Conservation (phyloP, 331 rosid species). For the Erythrophleum ivorense region DNA sequence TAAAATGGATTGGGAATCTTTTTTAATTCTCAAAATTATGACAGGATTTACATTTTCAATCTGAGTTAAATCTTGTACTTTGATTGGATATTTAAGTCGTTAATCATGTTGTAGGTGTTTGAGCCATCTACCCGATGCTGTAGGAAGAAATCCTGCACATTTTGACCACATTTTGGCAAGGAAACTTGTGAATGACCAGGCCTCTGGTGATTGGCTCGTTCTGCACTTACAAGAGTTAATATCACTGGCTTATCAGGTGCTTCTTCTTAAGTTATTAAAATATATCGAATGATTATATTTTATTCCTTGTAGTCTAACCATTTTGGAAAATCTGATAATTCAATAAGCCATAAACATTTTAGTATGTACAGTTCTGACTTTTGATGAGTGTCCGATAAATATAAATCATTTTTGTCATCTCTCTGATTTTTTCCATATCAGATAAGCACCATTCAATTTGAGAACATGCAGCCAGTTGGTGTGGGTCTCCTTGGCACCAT, state of each 20-base stretch:
- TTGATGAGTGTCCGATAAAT: slow-evolving; percentile 26
- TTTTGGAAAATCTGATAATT: neutral
- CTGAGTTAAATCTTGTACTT: slow-evolving; percentile 8
- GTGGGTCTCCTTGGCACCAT: slow-evolving; percentile 83
- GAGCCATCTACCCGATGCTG: slow-evolving; percentile 89
- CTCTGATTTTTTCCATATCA: slow-evolving; percentile 38
- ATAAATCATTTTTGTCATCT: slow-evolving; percentile 8
- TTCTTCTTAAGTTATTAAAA: slow-evolving; percentile 14
- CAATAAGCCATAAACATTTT: slow-evolving; percentile 33
- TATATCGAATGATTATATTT: slow-evolving; percentile 4
- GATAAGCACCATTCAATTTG: slow-evolving; percentile 99
- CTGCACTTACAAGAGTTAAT: slow-evolving; percentile 91
- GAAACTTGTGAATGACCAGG: slow-evolving; percentile 55
- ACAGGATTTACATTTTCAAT: slow-evolving; percentile 25
- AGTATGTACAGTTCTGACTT: slow-evolving; percentile 36
- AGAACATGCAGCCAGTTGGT: slow-evolving; percentile 94
- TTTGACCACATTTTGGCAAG: slow-evolving; percentile 86
- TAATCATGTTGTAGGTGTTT: slow-evolving; percentile 73
- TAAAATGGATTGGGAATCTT: neutral
- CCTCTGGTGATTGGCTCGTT: slow-evolving; percentile 81
- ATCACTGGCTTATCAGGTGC: slow-evolving; percentile 98
- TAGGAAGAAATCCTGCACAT: slow-evolving; percentile 87
- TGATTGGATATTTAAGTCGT: slow-evolving; percentile 25
- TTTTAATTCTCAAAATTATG: neutral
- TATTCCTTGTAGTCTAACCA: neutral